Evolutionary conservation across 495 filamentous ascomycete species (phyloP).

Genomic region (Penicillium flavigenum): DNA sequence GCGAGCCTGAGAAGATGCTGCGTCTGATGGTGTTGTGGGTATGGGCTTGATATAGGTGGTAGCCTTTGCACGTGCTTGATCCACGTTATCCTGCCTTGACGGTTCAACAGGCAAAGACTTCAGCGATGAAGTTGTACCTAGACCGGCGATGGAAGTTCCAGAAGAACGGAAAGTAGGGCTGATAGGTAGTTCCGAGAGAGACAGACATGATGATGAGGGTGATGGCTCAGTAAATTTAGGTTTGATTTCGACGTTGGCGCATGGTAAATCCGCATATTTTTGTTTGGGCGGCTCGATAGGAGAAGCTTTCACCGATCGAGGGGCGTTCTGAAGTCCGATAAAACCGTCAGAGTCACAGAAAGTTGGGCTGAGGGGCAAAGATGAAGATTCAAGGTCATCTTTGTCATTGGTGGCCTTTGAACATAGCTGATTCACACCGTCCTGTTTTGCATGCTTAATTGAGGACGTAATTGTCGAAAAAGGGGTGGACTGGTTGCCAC

Average conservation of each 20-base stretch:
- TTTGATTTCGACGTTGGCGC: background rate
- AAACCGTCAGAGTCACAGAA: background rate
- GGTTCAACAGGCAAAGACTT: background rate
- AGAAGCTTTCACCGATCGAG: background rate
- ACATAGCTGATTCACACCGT: background rate
- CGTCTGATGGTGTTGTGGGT: slow-evolving; percentile 9
- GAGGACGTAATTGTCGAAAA: background rate
- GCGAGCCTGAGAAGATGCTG: slow-evolving; percentile 18
- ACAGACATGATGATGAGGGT: background rate
- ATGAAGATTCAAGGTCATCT: slow-evolving; percentile 17
- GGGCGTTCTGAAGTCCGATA: background rate
- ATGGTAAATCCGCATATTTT: background rate
- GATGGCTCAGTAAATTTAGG: background rate
- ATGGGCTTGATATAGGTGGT: background rate
- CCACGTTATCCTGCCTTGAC: background rate
- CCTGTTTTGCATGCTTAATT: background rate
- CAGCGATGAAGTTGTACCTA: background rate
- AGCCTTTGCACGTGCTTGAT: background rate
- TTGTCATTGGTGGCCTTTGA: background rate
- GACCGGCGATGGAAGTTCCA: background rate
- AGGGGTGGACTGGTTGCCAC: background rate
- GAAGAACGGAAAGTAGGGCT: background rate
- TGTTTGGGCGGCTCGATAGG: background rate
- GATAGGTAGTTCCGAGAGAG: background rate
- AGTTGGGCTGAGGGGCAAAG: slow-evolving; percentile 12